Percentiles rank a stretch among this genome's conserved stretches.
Conservation (phyloP, 1,284 basidiomycete species). For the Marasmius fiardii region DNA sequence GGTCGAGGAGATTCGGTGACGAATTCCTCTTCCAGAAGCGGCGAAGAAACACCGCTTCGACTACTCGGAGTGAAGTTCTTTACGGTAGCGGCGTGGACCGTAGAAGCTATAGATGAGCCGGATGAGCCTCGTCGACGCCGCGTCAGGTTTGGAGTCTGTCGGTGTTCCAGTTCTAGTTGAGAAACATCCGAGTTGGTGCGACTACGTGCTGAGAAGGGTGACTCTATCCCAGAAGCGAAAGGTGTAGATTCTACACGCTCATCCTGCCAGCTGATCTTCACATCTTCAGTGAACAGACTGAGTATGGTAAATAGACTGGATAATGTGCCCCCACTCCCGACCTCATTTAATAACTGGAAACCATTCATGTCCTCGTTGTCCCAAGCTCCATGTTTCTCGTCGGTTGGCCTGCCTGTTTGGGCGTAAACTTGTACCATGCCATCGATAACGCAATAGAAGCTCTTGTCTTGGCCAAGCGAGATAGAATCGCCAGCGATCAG, state of each 20-base stretch:
- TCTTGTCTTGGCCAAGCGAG: slow-evolving; percentile 88
- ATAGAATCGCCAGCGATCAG: slow-evolving; percentile 90
- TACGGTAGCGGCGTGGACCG: slow-evolving; percentile 48
- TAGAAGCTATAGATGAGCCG: slow-evolving; percentile 62
- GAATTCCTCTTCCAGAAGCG: slow-evolving; percentile 23
- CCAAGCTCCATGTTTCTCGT: slow-evolving; percentile 56
- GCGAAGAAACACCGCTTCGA: slow-evolving; percentile 26
- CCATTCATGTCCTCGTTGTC: slow-evolving; percentile 88
- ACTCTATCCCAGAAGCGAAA: slow-evolving; percentile 4
- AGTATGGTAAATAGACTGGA: slow-evolving; percentile 97
- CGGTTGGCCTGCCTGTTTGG: slow-evolving; percentile 49
- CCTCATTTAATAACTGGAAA: slow-evolving; percentile 92
- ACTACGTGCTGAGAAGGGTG: slow-evolving; percentile 13
- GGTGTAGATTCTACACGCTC: slow-evolving; percentile 31
- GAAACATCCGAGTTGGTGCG: slow-evolving; percentile 62
- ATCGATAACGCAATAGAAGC: slow-evolving; percentile 95
- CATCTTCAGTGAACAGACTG: slow-evolving; percentile 93
- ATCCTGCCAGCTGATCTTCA: slow-evolving; percentile 89
- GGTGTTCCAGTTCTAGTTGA: slow-evolving; percentile 42
- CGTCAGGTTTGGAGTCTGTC: slow-evolving; percentile 21
- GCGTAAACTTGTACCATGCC: slow-evolving; percentile 87
- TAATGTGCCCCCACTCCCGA: slow-evolving; percentile 91
- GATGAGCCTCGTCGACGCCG: slow-evolving; percentile 43
- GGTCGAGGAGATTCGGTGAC: slow-evolving; percentile 6
- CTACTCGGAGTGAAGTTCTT: slow-evolving; percentile 23